Base-by-base conservation (phyloP, 2,329 filamentous ascomycete species). In the Exophiala phaeomuriformis region DNA sequence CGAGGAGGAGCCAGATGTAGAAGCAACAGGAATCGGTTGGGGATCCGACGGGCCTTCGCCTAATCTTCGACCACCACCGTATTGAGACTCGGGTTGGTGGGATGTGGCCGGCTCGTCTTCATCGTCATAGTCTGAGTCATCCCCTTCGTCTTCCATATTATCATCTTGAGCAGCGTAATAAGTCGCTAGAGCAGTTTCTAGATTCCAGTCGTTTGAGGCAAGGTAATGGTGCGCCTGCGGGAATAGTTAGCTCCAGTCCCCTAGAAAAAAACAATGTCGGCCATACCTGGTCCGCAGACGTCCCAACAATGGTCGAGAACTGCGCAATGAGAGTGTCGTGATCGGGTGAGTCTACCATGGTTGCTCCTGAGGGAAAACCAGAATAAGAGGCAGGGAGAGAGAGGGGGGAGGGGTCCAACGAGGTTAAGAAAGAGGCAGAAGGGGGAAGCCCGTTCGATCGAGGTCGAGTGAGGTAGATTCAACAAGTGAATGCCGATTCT, bases 151-250 rank as follows among this genome's bases (percentile, higher is more conserved):
- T 54, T 61, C 52, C 5, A 47, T 42, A 29, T 58, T 52, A 57
- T 73, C 69, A 52, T 72, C 66, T 58, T 74, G 72, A 55, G 73
- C 71, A 33, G 71, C 69, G 65, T 81, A 88, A 71, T 77, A 86
- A 47, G 81, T 77, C 31, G 80, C 76, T 50, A 80, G 77, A 10
- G 85, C 85, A 6, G 75, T 71, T 60, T 78, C 75, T 41, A 88
- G 71, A 64, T 89, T 78, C 84, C 86, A 89, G 59, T 78, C 72
- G 64, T 78, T 82, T 35, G 78, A 77, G 27, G 75, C 73, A 5
- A 91, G 80, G 61, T 86, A 86, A 56, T 84, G 76, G 52, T 75
- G 75, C 44, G 86, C 86, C 85, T 90, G 58, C 12, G 36, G 49
- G 19, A 42, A 2, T 3, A 6, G 51, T 48, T 31, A 57, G 43